Evolutionary conservation across 2,329 filamentous ascomycete species (phyloP).

Genomic region (Beauveria brongniartii): DNA sequence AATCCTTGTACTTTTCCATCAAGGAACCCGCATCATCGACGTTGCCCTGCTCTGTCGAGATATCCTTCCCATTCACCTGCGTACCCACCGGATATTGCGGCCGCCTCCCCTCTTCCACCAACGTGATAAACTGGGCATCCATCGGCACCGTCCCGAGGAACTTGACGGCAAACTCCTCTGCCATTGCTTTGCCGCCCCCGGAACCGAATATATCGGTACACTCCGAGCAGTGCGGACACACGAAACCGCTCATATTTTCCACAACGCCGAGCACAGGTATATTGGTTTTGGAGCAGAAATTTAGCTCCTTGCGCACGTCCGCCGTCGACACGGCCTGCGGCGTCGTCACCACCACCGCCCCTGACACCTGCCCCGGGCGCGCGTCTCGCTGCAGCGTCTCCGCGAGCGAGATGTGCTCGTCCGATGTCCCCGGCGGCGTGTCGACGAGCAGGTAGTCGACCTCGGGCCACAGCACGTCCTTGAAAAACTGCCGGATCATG

Average conservation of each 20-base stretch:
- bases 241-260: constrained; percentile 93
- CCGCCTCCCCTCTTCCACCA: constrained; percentile 66
- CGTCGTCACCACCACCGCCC: constrained; percentile 91
- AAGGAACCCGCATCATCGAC: constrained; percentile 32
- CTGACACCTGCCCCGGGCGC: constrained; percentile 62
- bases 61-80: constrained; percentile 47
- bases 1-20: constrained; percentile 64
- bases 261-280: constrained; percentile 79
- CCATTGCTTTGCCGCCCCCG: constrained; percentile 85
- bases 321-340: constrained; percentile 90
- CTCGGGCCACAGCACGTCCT: constrained; percentile 79
- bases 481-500: constrained; percentile 94
- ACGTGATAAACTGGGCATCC: constrained; percentile 80
- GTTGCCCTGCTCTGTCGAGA: constrained; percentile 28
- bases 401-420: constrained; percentile 92
- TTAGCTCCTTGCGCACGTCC: constrained; percentile 90
- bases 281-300: constrained; percentile 81
- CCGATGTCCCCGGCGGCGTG: constrained; percentile 90
- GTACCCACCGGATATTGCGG: constrained; percentile 66
- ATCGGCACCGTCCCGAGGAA: constrained; percentile 87
- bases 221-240: constrained; percentile 72
- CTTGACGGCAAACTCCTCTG: constrained; percentile 70
- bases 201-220: constrained; percentile 92
- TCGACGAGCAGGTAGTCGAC: constrained; percentile 93
- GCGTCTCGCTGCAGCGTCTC: constrained; percentile 67